phyloP scores from a whole-genome alignment of 2,329 filamentous ascomycete genomes.

The Penicillium sp. region DNA sequence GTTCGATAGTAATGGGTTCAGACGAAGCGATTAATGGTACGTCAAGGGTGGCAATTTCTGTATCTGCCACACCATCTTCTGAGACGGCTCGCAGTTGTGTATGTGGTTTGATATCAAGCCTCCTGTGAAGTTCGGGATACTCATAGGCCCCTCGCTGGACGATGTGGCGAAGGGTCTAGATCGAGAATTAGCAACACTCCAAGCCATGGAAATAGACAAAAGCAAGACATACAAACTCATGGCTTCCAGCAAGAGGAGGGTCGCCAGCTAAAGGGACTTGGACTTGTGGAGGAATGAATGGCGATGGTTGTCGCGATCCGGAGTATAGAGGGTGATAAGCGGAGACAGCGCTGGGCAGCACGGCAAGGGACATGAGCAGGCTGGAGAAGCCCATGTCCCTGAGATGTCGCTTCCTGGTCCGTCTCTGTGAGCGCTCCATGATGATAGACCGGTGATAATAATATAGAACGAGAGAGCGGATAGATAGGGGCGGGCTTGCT shows the following conservation, averaged over 20 bases:
- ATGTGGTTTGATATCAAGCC: slow-evolving; percentile 70
- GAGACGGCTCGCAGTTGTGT: slow-evolving; percentile 56
- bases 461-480: slow-evolving; percentile 20
- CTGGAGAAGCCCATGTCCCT: slow-evolving; percentile 20
- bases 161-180: slow-evolving; percentile 73
- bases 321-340: slow-evolving; percentile 33
- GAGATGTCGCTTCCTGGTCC: slow-evolving; percentile 23
- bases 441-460: slow-evolving; percentile 23
- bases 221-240: slow-evolving; percentile 43
- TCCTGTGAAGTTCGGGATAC: slow-evolving; percentile 77
- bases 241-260: slow-evolving; percentile 27
- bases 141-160: slow-evolving; percentile 87
- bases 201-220: neutral
- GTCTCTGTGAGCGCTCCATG: slow-evolving; percentile 28
- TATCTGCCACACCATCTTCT: slow-evolving; percentile 44
- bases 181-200: slow-evolving; percentile 7
- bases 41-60: slow-evolving; percentile 53
- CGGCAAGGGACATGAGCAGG: slow-evolving; percentile 29
- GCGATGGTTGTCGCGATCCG: slow-evolving; percentile 29
- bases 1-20: slow-evolving; percentile 71
- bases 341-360: slow-evolving; percentile 28
- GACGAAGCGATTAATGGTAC: slow-evolving; percentile 67
- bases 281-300: slow-evolving; percentile 40
- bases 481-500: slow-evolving; percentile 7
- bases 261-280: slow-evolving; percentile 36